Evolutionary conservation across 768 basidiomycete genomes (phyloP).

Genomic region (Amylocystis lapponica): DNA sequence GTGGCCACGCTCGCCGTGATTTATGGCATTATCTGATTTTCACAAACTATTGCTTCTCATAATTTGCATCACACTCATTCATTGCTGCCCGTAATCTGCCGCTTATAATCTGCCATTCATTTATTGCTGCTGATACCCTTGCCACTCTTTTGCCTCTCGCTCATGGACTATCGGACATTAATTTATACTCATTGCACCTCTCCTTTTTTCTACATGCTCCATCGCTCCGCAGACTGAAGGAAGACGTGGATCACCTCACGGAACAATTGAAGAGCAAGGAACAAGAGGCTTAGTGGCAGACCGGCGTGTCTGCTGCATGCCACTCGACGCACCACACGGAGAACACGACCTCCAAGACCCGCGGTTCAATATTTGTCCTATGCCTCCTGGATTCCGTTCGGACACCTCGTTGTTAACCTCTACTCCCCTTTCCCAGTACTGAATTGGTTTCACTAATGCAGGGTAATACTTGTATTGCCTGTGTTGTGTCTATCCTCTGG

Average conservation of each 20-base stretch:
- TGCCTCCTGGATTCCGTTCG: constrained; percentile 10
- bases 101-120: neutral
- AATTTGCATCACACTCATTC: constrained; percentile 20
- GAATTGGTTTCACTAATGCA: neutral
- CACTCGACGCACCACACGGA: constrained; percentile 7
- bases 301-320: constrained; percentile 28
- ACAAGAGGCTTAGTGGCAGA: constrained; percentile 6
- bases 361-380: constrained; percentile 6
- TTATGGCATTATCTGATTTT: constrained; percentile 33
- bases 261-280: constrained; percentile 36
- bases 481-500: constrained; percentile 8
- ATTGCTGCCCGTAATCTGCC: neutral
- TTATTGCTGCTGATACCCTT: constrained; percentile 1
- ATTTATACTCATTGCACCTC: constrained; percentile 15
- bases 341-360: neutral
- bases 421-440: neutral
- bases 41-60: constrained; percentile 6
- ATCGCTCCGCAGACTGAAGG: constrained; percentile 50
- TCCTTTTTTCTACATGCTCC: constrained; percentile 6
- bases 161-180: constrained; percentile 11
- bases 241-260: constrained; percentile 49
- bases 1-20: constrained; percentile 49
- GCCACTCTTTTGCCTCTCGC: constrained; percentile 2
- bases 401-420: constrained; percentile 2
- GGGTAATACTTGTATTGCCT: constrained; percentile 3